These are phyloP conservation scores for Boletus barrowsii DNA, from an alignment of 768 basidiomycete species.

Conservation along the genomic window DNA sequence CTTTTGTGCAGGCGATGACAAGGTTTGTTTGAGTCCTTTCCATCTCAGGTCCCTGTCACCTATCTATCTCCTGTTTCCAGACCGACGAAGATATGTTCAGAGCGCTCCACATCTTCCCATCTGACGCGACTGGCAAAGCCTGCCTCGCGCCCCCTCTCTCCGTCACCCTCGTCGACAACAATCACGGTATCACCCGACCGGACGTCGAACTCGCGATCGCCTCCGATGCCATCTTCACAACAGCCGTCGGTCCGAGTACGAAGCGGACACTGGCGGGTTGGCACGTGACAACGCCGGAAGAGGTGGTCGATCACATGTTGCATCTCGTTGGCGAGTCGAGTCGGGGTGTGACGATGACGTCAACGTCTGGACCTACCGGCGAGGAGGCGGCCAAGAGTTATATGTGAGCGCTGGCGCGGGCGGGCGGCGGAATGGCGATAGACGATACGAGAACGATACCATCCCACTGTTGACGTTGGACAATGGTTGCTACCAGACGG, in stretches of 20 bases:
- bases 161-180: slow-evolving; percentile 35
- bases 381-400: slow-evolving; percentile 18
- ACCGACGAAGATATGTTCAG: slow-evolving; percentile 99
- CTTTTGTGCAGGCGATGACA: slow-evolving; percentile 98
- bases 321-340: slow-evolving; percentile 46
- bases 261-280: slow-evolving; percentile 89
- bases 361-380: not conserved
- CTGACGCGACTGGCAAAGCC: slow-evolving; percentile 34
- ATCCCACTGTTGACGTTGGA: too few species aligned
- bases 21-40: slow-evolving; percentile 44
- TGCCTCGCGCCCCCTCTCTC: slow-evolving; percentile 58
- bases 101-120: slow-evolving; percentile 63
- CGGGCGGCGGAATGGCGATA: not conserved
- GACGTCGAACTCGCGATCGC: slow-evolving; percentile 60
- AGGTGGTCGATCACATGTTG: slow-evolving; percentile 80
- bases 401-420: slow-evolving; percentile 2
- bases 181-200: slow-evolving; percentile 27
- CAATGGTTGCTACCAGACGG: too few species aligned
- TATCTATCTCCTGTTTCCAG: slow-evolving; percentile 23
- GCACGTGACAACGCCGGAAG: slow-evolving; percentile 88
- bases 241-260: slow-evolving; percentile 85
- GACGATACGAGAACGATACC: too few species aligned
- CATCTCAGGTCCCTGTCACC: not conserved
- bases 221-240: slow-evolving; percentile 80
- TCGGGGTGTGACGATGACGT: not conserved